A percentile compares a stretch with the other conserved stretches of the same genome.
Evolutionary conservation across 257 asterid genomes (phyloP).

Genomic region (Solanum megistacrolobum): DNA sequence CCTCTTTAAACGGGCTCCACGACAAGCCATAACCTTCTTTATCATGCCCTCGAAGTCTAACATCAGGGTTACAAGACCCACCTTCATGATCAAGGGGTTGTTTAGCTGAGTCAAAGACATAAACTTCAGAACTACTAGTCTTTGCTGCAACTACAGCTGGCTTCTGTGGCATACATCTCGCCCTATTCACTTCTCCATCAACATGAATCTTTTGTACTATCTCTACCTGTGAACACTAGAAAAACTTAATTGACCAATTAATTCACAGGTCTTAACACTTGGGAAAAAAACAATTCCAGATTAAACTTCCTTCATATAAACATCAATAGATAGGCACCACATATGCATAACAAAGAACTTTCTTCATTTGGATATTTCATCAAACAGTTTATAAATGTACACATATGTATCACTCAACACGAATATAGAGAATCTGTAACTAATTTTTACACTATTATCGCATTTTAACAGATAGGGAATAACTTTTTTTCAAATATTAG

Average conservation of each 20-base stretch:
- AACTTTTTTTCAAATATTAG: background rate
- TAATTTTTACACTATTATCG: background rate
- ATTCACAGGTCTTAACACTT: background rate
- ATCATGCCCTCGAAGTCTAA: constrained; percentile 73
- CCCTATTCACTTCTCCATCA: constrained; percentile 95
- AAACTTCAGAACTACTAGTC: constrained; percentile 66
- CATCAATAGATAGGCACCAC: background rate
- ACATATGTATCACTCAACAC: background rate
- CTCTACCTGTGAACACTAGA: constrained; percentile 43
- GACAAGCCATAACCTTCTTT: constrained; percentile 95
- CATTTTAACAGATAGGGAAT: background rate
- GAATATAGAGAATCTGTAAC: background rate
- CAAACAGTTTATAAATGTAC: background rate
- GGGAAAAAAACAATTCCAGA: background rate
- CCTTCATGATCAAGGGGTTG: constrained; percentile 26
- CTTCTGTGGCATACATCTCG: constrained; percentile 71
- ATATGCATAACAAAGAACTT: background rate
- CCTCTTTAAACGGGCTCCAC: constrained; percentile 79
- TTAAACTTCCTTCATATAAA: background rate
- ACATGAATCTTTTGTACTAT: constrained; percentile 64
- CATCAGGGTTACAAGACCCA: constrained; percentile 57
- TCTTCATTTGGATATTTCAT: background rate
- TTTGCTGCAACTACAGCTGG: constrained; percentile 74
- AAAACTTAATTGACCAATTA: background rate
- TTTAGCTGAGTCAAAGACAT: constrained; percentile 56